Evolutionary conservation across 2,329 filamentous ascomycete genomes (phyloP).

Genomic region (Shiraia sp.): DNA sequence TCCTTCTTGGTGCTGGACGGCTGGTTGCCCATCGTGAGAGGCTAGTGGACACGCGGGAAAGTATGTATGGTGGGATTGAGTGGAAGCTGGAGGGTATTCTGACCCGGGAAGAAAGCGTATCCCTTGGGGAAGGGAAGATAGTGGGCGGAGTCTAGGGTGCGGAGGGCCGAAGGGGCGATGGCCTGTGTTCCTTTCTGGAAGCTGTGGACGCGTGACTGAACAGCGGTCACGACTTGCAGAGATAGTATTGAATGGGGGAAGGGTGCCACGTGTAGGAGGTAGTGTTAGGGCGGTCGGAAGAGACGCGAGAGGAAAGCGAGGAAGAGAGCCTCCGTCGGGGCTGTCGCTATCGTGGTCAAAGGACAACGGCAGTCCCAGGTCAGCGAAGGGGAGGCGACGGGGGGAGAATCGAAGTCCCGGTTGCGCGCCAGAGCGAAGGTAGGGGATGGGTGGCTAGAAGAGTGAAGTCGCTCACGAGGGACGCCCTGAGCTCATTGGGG

Average conservation of each 20-base stretch:
- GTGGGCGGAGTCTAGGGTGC: conserved; percentile 15
- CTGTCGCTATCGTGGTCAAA: conserved; percentile 40
- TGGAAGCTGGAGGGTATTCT: conserved; percentile 4
- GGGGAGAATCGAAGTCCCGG: conserved; percentile 37
- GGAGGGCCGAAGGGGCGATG: conserved; percentile 19
- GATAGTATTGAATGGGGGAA: conserved; percentile 7
- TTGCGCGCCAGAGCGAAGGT: conserved; percentile 47
- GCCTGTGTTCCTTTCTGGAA: conserved; percentile 18
- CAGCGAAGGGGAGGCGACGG: conserved; percentile 37
- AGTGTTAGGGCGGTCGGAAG: conserved; percentile 50
- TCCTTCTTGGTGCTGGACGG: conserved; percentile 63
- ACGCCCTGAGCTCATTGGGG: conserved; percentile 21
- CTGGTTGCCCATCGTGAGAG: conserved; percentile 74
- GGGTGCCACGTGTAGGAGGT: conserved; percentile 11
- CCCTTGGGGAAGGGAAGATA: conserved; percentile 9
- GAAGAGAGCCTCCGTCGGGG: conserved; percentile 50
- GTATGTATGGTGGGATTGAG: conserved; percentile 12
- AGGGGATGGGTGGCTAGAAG: conserved; percentile 7
- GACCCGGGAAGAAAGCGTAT: conserved; percentile 4
- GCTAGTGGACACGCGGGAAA: conserved; percentile 1
- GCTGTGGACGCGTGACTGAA: conserved; percentile 14
- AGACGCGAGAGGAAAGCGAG: conserved; percentile 51
- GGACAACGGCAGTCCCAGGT: conserved; percentile 33
- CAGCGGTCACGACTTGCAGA: conserved; percentile 15
- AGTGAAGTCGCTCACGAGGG: conserved; percentile 23